Conservation (phyloP, 2,329 filamentous ascomycete species). For the Raffaelea deltoideospora region DNA sequence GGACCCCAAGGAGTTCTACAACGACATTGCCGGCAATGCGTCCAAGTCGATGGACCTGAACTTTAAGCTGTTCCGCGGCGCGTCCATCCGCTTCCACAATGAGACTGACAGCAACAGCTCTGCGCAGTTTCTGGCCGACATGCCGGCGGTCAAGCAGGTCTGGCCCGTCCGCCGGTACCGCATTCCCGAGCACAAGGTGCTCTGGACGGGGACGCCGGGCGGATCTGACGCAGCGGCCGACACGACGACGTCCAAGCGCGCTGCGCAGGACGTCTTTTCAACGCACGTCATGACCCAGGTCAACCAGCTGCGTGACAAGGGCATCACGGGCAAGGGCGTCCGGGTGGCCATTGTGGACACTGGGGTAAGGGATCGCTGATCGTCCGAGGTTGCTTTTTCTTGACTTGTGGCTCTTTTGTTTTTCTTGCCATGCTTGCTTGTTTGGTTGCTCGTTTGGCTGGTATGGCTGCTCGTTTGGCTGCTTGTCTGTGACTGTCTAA, state of each 20-base stretch:
- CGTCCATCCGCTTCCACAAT: conserved; percentile 36
- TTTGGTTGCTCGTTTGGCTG: too few relatives aligned
- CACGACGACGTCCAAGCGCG: conserved; percentile 16
- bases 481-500: conserved; percentile 16
- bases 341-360: conserved; percentile 39
- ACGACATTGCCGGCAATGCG: conserved; percentile 22
- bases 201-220: conserved; percentile 22
- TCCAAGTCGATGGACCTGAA: conserved; percentile 31
- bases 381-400: too few relatives aligned
- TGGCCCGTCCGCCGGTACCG: conserved; percentile 31
- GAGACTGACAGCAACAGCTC: conserved; percentile 26
- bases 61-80: conserved; percentile 37
- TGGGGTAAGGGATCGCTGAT: conserved; percentile 26
- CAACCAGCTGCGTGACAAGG: conserved; percentile 32
- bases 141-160: conserved; percentile 30
- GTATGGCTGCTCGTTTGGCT: too few relatives aligned
- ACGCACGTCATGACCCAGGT: conserved; percentile 42
- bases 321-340: conserved; percentile 33
- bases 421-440: too few relatives aligned
- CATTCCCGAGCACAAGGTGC: conserved; percentile 27
- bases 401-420: too few relatives aligned
- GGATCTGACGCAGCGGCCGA: conserved; percentile 11
- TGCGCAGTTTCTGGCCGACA: conserved; percentile 22
- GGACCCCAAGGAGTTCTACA: conserved; percentile 24
- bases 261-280: conserved; percentile 24